These are phyloP conservation scores for Silene noctiflora DNA, from an alignment of 179 eudicot species.

Conservation along the genomic window DNA sequence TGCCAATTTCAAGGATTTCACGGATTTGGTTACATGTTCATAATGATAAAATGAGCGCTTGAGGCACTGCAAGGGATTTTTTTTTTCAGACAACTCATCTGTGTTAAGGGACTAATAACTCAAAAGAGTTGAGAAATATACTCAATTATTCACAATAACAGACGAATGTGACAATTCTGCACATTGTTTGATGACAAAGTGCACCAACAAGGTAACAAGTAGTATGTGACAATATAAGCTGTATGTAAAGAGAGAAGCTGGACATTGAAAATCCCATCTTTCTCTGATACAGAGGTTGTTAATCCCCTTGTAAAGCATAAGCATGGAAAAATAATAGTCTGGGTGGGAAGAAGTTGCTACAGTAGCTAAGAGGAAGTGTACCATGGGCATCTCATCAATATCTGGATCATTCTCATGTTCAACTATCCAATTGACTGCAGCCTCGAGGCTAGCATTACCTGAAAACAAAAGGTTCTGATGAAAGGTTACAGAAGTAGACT, in stretches of 20 bases:
- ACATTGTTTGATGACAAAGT: background rate
- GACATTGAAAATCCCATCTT: background rate
- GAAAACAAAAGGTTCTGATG: conserved; percentile 16
- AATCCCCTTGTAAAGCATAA: background rate
- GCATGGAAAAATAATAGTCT: background rate
- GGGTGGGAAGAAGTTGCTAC: background rate
- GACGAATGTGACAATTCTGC: background rate
- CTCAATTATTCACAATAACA: background rate
- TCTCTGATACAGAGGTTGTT: background rate
- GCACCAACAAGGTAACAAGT: background rate
- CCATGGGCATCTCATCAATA: conserved; percentile 89
- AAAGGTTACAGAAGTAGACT: background rate
- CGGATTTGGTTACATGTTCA: background rate
- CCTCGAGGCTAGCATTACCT: conserved; percentile 79
- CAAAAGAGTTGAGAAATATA: background rate
- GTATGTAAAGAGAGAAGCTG: background rate
- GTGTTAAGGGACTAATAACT: background rate
- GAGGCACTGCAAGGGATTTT: background rate
- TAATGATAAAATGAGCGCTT: background rate
- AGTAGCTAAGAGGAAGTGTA: conserved; percentile 25
- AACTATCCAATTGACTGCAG: conserved; percentile 88
- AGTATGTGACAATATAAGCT: background rate
- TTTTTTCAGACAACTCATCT: background rate
- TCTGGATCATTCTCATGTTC: conserved; percentile 93
- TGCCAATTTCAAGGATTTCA: background rate